Evolutionary conservation across 2,329 filamentous ascomycete genomes (phyloP).

Genomic region (Cladosporium sp.): DNA sequence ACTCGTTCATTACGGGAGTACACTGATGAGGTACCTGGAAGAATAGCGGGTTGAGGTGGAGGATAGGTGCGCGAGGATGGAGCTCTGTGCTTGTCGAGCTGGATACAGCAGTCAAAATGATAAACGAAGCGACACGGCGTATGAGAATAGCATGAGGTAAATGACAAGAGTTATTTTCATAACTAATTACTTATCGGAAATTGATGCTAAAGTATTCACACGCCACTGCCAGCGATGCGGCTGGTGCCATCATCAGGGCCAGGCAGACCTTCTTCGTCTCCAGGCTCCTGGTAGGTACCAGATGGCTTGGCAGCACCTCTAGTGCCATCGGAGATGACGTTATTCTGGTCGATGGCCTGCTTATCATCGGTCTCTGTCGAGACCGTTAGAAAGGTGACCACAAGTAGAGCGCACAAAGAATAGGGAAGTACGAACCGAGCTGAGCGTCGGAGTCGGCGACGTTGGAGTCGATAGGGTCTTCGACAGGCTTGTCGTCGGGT

Average conservation of each 20-base stretch:
- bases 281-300: slow-evolving; percentile 47
- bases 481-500: slow-evolving; percentile 42
- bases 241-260: slow-evolving; percentile 23
- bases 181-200: too few relatives aligned
- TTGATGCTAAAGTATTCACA: too few relatives aligned
- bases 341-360: slow-evolving; percentile 46
- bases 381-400: not conserved
- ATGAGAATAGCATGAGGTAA: too few relatives aligned
- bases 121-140: too few relatives aligned
- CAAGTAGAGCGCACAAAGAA: not conserved
- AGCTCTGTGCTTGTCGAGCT: too few relatives aligned
- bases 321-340: slow-evolving; percentile 46
- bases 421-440: slow-evolving; percentile 38
- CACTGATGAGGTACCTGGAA: too few relatives aligned
- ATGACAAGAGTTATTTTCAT: too few relatives aligned
- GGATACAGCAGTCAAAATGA: too few relatives aligned
- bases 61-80: too few relatives aligned
- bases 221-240: slow-evolving; percentile 6
- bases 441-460: slow-evolving; percentile 46
- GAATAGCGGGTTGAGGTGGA: too few relatives aligned
- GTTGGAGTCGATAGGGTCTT: slow-evolving; percentile 41
- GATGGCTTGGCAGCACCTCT: slow-evolving; percentile 44
- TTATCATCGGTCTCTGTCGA: slow-evolving; percentile 43
- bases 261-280: slow-evolving; percentile 45
- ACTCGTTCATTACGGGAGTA: too few relatives aligned